These are phyloP conservation scores for Cenchrus fungigraminus DNA, from an alignment of 176 grass and related monocot genomes.

Conservation along the genomic window DNA sequence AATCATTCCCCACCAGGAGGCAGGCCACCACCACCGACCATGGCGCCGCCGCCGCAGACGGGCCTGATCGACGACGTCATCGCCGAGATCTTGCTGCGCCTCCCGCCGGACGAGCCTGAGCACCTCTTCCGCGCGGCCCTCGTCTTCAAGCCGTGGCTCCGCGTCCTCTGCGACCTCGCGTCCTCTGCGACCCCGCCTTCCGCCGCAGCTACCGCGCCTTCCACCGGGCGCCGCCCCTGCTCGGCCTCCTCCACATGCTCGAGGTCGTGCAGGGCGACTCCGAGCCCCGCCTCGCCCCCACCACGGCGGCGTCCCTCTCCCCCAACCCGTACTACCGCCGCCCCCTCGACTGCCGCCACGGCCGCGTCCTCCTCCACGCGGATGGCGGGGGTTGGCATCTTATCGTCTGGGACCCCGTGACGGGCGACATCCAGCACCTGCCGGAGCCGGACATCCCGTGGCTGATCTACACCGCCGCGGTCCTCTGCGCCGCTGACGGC, in stretches of 20 bases:
- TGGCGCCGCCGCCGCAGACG: background rate
- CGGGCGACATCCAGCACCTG: background rate
- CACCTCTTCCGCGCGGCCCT: constrained; percentile 19
- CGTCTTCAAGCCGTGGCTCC: constrained; percentile 17
- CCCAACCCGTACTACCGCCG: background rate
- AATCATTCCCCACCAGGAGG: too few species aligned
- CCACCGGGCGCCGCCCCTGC: background rate
- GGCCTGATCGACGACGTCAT: background rate
- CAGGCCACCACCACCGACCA: too few species aligned
- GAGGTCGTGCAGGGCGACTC: background rate
- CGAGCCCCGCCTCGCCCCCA: background rate
- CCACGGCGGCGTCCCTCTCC: background rate
- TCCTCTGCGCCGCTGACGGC: background rate
- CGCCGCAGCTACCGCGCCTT: constrained; percentile 5
- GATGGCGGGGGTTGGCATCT: rapidly evolving
- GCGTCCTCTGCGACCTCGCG: background rate
- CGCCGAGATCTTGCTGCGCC: background rate
- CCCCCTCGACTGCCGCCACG: constrained; percentile 18
- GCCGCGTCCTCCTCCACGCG: background rate
- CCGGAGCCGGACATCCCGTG: background rate
- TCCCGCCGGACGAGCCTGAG: background rate
- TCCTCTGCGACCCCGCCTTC: constrained; percentile 2
- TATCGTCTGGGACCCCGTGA: background rate
- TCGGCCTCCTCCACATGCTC: background rate
- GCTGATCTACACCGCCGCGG: background rate